These are phyloP conservation scores for Chalciporus piperatoides DNA, from an alignment of 1,284 basidiomycete species.

Conservation along the genomic window DNA sequence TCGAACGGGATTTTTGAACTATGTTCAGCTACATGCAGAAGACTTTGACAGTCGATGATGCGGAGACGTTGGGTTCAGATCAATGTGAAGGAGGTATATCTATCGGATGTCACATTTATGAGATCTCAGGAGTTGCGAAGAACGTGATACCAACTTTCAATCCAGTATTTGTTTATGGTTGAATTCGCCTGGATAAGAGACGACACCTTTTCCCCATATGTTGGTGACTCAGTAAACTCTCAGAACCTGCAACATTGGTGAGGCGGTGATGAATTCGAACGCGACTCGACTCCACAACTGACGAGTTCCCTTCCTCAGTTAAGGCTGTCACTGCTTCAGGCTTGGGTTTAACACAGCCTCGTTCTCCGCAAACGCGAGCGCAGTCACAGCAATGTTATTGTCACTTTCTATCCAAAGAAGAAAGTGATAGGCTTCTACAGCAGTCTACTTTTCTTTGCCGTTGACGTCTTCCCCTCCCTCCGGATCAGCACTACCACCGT, in stretches of 20 bases:
- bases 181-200: too few relatives aligned
- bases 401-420: too few relatives aligned
- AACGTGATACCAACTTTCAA: background rate
- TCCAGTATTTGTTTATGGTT: background rate
- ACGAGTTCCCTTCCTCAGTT: too few relatives aligned
- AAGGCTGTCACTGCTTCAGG: slow-evolving; percentile 7
- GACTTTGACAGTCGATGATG: slow-evolving; percentile 25
- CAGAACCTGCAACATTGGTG: too few relatives aligned
- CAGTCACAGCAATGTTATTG: too few relatives aligned
- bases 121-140: background rate
- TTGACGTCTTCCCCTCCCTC: slow-evolving; percentile 1
- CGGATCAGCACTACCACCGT: background rate
- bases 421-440: background rate
- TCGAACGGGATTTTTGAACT: slow-evolving; percentile 31
- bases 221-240: too few relatives aligned
- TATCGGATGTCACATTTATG: background rate
- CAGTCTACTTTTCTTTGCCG: slow-evolving; percentile 7
- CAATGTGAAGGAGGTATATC: background rate
- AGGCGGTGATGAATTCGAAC: too few relatives aligned
- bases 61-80: background rate
- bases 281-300: too few relatives aligned
- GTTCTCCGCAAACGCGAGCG: background rate
- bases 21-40: slow-evolving; percentile 29
- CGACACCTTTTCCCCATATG: too few relatives aligned
- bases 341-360: slow-evolving; percentile 4